Base-by-base conservation (phyloP, 129 eudicot species). In the Pittosporum tobira region DNA sequence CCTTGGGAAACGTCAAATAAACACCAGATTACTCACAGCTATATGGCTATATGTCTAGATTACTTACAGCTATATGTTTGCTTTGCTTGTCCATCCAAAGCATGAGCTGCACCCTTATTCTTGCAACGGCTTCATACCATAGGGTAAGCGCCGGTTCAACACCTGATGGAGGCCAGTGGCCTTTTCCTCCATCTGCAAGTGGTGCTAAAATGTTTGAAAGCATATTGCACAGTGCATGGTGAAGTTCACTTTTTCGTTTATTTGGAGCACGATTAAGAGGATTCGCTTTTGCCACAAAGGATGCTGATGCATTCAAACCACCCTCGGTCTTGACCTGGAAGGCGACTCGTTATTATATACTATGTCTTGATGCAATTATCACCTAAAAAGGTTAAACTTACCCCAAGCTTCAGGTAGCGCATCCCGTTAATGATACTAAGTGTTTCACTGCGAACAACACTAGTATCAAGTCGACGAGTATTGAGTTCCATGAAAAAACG, bases 341-440 rank as follows among this genome's bases (percentile, higher is more conserved):
- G 61, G 40, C 52, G 50, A 24, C 36, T 45, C 34, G 28, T 56
- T 66, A 47, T 66, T 47, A 46, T 28, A n/a, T 25, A 59, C 30
- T 42, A 1, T 52, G 28, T 36, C 54, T 6, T 8, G 24, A 15
- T 45, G 45, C 38, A 59, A 26, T 30, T 19, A 30, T 34, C 24
- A 52, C 24, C n/a, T 6, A 13, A 53, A 58, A 30, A 26, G 48
- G 18, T 5, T 42, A 50, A 29, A 16, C 19, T 24, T 65, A 86
- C 98, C 94, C 98, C 98, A 48, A 86, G 98, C 70, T 91, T 91
- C 66, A 91, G 77, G 84, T 91, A 91, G 59, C 98, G 89, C 98
- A 91, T 83, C 62, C 98, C 98, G 53, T 83, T 80, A 58, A 91
- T 86, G 76, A 91, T 91, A 74, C 95, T 86, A 44, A 91, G 94